phyloP scores from a whole-genome alignment of 169 alveolate genomes.

The Neospora caninum region DNA sequence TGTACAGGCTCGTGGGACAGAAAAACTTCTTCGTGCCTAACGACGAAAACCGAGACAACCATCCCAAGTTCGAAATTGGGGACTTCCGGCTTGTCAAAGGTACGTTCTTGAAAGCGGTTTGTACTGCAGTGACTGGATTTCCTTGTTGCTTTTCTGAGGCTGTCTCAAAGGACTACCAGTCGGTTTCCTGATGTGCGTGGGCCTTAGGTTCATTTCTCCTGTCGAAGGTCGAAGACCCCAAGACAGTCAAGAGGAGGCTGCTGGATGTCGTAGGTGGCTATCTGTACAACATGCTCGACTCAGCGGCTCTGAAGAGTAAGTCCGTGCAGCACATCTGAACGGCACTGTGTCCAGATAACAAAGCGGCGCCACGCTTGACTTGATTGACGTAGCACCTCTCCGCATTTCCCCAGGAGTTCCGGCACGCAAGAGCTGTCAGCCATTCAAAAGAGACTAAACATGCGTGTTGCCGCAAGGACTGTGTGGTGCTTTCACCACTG shows the following conservation, averaged over 20 bases:
- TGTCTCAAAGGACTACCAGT: too few relatives aligned
- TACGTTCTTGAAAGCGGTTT: neutral
- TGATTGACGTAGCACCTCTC: too few relatives aligned
- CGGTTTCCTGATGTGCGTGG: neutral
- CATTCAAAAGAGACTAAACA: too few relatives aligned
- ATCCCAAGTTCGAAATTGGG: neutral
- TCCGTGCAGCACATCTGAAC: too few relatives aligned
- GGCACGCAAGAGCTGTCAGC: too few relatives aligned
- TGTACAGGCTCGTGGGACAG: neutral
- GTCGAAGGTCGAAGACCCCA: neutral
- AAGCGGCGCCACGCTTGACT: too few relatives aligned
- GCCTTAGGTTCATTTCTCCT: neutral
- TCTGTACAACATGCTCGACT: neutral
- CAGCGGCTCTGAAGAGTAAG: neutral
- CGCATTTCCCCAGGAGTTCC: too few relatives aligned
- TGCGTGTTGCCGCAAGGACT: too few relatives aligned
- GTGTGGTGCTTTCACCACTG: too few relatives aligned
- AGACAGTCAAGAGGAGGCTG: neutral
- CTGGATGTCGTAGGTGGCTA: neutral
- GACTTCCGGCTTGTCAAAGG: constrained; percentile 27
- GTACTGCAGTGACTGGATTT: too few relatives aligned
- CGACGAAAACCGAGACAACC: neutral
- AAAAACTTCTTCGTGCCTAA: neutral
- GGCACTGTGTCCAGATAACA: too few relatives aligned
- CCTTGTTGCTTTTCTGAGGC: too few relatives aligned